phyloP scores from a whole-genome alignment of 495 filamentous ascomycete species.

The Daldinia vernicosa region DNA sequence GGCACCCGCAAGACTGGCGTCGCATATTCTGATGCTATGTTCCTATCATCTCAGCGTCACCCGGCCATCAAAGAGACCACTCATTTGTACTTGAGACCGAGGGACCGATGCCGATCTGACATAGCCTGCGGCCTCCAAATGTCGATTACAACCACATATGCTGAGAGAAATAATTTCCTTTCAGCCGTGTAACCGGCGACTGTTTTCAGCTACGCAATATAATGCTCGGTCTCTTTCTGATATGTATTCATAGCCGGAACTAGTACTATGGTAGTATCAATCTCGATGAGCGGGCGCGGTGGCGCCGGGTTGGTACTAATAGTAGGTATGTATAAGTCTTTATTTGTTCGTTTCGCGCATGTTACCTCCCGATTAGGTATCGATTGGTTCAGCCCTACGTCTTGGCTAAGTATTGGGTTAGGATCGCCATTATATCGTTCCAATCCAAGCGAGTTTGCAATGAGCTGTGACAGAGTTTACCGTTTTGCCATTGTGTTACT shows the following conservation, averaged over 20 bases:
- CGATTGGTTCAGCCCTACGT: not conserved
- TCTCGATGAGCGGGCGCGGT: not conserved
- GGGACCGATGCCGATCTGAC: not conserved
- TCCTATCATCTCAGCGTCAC: not conserved
- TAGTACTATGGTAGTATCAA: not conserved
- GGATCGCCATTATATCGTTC: not conserved
- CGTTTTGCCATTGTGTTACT: not conserved
- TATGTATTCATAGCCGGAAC: not conserved
- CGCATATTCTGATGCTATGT: not conserved
- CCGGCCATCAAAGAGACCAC: not conserved
- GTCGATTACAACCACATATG: not conserved
- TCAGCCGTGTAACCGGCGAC: not conserved
- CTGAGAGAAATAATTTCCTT: not conserved
- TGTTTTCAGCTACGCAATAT: constrained; percentile 9
- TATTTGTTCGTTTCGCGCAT: not conserved
- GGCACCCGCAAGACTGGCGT: constrained; percentile 1
- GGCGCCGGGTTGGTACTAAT: not conserved
- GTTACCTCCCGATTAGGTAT: constrained; percentile 1
- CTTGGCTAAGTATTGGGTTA: not conserved
- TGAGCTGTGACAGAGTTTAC: not conserved
- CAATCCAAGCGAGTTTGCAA: not conserved
- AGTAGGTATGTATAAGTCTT: not conserved
- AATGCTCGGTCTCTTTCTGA: constrained; percentile 10
- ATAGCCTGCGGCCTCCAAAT: constrained; percentile 2
- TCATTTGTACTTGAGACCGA: not conserved